Conservation (phyloP, 768 basidiomycete genomes). For the Boletus barrowsii region DNA sequence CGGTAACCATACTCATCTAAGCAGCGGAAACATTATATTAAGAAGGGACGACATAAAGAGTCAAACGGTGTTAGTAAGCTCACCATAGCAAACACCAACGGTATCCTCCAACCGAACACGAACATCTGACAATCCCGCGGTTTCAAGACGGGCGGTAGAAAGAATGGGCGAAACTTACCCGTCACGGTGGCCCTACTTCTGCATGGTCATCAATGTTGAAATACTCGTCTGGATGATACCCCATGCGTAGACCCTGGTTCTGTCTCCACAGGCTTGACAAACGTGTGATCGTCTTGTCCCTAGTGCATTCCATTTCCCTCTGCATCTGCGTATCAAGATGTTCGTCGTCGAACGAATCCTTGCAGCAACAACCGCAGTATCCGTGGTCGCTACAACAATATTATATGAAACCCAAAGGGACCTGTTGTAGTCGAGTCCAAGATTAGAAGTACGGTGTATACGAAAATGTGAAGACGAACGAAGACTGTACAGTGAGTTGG, state of each 20-base stretch:
- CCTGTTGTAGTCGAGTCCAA: background rate
- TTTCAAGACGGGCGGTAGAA: background rate
- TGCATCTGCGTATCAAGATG: background rate
- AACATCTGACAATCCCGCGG: background rate
- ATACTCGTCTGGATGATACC: background rate
- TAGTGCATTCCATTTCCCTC: conserved; percentile 20
- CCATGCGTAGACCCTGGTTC: conserved; percentile 11
- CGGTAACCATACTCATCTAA: too few species aligned
- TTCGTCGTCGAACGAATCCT: conserved; percentile 17
- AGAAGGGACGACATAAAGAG: too few species aligned
- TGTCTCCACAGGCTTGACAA: conserved; percentile 6
- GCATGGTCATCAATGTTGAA: too few species aligned
- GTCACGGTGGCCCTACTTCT: background rate
- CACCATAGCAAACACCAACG: background rate
- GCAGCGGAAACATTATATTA: too few species aligned
- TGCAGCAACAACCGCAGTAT: conserved; percentile 18
- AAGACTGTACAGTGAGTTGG: conserved; percentile 9
- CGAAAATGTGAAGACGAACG: conserved; percentile 7
- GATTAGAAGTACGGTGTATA: background rate
- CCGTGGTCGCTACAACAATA: conserved; percentile 13
- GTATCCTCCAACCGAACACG: background rate
- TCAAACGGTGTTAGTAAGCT: background rate
- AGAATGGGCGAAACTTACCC: background rate
- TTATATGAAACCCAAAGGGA: conserved; percentile 4
- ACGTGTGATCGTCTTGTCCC: conserved; percentile 7